Evolutionary conservation across 345 rosid species (phyloP), one percentile per base, ranked within the genome.

Genomic region (Pugionium dolabratum): DNA sequence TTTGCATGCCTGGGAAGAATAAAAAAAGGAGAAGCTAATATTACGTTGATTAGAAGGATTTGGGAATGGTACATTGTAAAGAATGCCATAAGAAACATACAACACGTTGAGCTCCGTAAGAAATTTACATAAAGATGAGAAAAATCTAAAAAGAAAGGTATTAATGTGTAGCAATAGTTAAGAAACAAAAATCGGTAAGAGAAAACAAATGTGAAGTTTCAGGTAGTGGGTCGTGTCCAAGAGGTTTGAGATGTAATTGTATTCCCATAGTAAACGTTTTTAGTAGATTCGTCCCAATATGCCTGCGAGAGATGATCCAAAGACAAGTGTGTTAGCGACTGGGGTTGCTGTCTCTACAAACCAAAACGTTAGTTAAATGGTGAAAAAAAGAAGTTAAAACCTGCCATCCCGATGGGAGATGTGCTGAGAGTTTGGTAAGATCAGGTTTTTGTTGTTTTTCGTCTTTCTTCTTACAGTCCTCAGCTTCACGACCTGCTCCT

Each of bases 401-500:
- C 95, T 86, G 91, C 96, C 99, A 94, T 31, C 96, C 92, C 5
- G 87, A 76, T 1, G 93, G 97, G 32, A 94, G 93, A 59, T 61
- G 69, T 58, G 58, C 77, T 0, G 87, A 79, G 67, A 84, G 75
- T 69, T 88, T 79, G 28, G 66, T 76, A 34, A 86, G 70, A 78
- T 82, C 83, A 54, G 90, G 33, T 70, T 81, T 68, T 63, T 79
- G 54, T 56, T 77, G 59, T 48, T 74, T 62, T 8, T 67, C 73
- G 2, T 55, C 69, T 60, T 74, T 68, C 62, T 74, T 74, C 49
- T 69, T 10, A 66, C 35, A 37, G 67, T 69, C 84, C 82, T 1
- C 73, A 5, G 83, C 74, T 78, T 79, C 84, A 59, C 76, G 73
- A 49, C 81, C 84, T 47, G 80, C 86, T 57, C 80, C 62, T 62